Base-by-base conservation (phyloP, 192 early-diverging fungal genomes). In the Rhizophagus prolifer region DNA sequence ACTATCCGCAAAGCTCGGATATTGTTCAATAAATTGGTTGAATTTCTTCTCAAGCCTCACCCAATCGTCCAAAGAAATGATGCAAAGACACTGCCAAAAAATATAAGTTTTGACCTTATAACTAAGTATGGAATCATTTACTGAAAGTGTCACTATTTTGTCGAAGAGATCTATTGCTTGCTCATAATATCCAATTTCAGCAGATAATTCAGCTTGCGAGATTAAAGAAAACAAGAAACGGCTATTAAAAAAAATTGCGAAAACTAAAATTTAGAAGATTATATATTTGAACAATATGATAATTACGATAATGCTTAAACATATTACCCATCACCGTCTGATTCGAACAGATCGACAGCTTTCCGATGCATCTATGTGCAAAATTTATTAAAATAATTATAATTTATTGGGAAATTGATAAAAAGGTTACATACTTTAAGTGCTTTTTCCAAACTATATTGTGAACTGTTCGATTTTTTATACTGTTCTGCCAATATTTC, bases 291-390 rank as follows among this genome's bases (percentile, higher is more conserved):
- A 19, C 21, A 21, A 21, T 54, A 5, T 54, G 19, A 21, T 21
- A 21, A 54, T 5, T 54, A 21, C 4, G 50, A 54, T 54, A 21
- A 21, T 21, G 50, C 16, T 21, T 21, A 54, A 26, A 10, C 1
- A 12, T 31, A 70, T 76, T 74, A 83, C 82, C 82, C 80, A 65
- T 83, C 82, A 21, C 80, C 72, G 8, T 81, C 83, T 9, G 50
- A 76, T 58, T 79, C 74, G 60, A 41, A 84, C 8, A 84, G 67
- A 16, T 82, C 80, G 0, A 79, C 73, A 6, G 83, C 76, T 46
- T 84, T 81, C 23, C 62, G 64, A 60, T 84, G 74, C 77, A 81
- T 80, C 63, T 64, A 31, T 62, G 54, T 61, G 26, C 5, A 72
- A 30, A 72, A 34, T 69, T 36, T 9, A 76, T 79, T 81, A 23